phyloP scores from a whole-genome alignment of 768 basidiomycete genomes.

The Fistulinella prunicolor region DNA sequence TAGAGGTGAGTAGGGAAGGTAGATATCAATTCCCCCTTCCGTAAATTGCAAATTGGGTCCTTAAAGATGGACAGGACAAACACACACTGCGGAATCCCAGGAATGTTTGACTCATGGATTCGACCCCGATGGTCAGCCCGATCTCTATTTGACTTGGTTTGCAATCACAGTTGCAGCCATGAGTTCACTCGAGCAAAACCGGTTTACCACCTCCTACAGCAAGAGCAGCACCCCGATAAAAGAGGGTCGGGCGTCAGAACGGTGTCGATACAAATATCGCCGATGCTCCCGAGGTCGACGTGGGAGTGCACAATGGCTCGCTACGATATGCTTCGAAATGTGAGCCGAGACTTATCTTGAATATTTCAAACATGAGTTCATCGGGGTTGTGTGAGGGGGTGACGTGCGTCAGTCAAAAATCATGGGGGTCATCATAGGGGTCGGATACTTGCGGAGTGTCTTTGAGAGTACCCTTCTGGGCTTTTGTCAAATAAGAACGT shows the following conservation, averaged over 20 bases:
- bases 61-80: too few relatives aligned
- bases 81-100: too few relatives aligned
- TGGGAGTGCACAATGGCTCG: slow-evolving; percentile 55
- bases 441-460: slow-evolving; percentile 58
- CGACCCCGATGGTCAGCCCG: slow-evolving; percentile 79
- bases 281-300: slow-evolving; percentile 63
- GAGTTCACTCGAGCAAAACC: slow-evolving; percentile 81
- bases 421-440: too few relatives aligned
- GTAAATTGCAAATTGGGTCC: too few relatives aligned
- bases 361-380: slow-evolving; percentile 79
- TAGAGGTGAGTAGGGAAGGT: too few relatives aligned
- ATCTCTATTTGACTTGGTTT: slow-evolving; percentile 81
- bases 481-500: slow-evolving; percentile 71
- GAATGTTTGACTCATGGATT: slow-evolving; percentile 84
- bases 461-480: slow-evolving; percentile 72
- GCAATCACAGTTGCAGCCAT: slow-evolving; percentile 78
- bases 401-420: too few relatives aligned
- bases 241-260: slow-evolving; percentile 62
- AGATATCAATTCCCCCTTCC: too few relatives aligned
- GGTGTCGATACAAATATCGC: slow-evolving; percentile 79
- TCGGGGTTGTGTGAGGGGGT: slow-evolving; percentile 74
- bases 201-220: slow-evolving; percentile 79
- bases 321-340: slow-evolving; percentile 30
- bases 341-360: slow-evolving; percentile 47
- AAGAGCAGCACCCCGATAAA: slow-evolving; percentile 69